Conservation (phyloP, 345 rosid species). For the Carallia brachiata region DNA sequence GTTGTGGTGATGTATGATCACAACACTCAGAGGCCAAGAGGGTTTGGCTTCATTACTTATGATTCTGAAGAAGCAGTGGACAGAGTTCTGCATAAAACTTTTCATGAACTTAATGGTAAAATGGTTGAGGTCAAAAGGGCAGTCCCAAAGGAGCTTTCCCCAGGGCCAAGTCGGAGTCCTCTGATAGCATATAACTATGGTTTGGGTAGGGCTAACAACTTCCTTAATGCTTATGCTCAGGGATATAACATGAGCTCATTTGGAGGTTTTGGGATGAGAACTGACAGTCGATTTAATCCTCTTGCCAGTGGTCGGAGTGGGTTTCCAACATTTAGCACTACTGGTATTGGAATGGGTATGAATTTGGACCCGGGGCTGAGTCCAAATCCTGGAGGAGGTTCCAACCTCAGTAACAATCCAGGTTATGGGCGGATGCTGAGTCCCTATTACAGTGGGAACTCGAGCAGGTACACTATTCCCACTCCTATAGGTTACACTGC, state of each 20-base stretch:
- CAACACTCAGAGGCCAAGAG: conserved; percentile 94
- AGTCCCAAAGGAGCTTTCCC: conserved; percentile 84
- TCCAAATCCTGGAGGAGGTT: conserved; percentile 54
- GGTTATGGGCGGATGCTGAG: conserved; percentile 64
- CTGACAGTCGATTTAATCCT: conserved; percentile 79
- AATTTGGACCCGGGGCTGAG: conserved; percentile 62
- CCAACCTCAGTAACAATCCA: conserved; percentile 54
- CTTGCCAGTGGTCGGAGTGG: conserved; percentile 56
- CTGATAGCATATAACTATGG: conserved; percentile 57
- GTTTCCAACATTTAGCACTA: conserved; percentile 44
- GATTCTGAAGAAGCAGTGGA: conserved; percentile 91
- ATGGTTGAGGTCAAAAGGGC: conserved; percentile 99
- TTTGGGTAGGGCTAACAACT: conserved; percentile 54
- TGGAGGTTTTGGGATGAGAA: conserved; percentile 58
- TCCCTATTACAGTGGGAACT: conserved; percentile 53
- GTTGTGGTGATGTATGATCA: conserved; percentile 99
- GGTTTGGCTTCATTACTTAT: conserved; percentile 94
- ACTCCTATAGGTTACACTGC: conserved; percentile 66
- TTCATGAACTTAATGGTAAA: conserved; percentile 94
- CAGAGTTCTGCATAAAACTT: conserved; percentile 75
- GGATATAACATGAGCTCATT: conserved; percentile 52
- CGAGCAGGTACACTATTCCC: conserved; percentile 67
- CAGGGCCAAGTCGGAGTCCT: conserved; percentile 68
- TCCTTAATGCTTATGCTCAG: conserved; percentile 68
- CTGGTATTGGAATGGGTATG: conserved; percentile 64